Percentiles rank a stretch among this genome's conserved stretches.
These are phyloP conservation scores for Rhodotorula sp. DNA, from an alignment of 1,284 basidiomycete genomes.

Conservation along the genomic window DNA sequence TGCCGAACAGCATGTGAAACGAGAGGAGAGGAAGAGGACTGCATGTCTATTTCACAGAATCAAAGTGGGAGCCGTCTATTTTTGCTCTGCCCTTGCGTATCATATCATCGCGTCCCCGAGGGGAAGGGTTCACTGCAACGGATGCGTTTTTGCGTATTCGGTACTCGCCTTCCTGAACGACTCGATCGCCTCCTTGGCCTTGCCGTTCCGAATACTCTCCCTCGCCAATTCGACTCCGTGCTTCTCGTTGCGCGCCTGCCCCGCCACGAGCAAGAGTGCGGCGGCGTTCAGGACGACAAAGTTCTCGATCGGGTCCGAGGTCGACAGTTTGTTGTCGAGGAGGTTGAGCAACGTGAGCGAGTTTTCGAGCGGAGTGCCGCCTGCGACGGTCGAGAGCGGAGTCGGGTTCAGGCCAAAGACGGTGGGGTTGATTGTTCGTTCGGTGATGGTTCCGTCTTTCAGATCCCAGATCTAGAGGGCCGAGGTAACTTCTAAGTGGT, in stretches of 20 bases:
- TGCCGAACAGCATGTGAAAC: neutral
- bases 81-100: neutral
- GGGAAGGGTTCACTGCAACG: neutral
- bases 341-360: slow-evolving; percentile 64
- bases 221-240: slow-evolving; percentile 72
- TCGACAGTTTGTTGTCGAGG: slow-evolving; percentile 54
- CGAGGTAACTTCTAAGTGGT: neutral
- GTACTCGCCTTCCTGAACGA: slow-evolving; percentile 56
- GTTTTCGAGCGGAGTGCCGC: slow-evolving; percentile 72
- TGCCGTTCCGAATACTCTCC: slow-evolving; percentile 69
- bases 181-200: slow-evolving; percentile 70
- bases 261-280: slow-evolving; percentile 76
- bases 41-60: neutral
- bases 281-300: slow-evolving; percentile 85
- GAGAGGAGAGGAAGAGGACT: neutral
- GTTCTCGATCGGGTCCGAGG: slow-evolving; percentile 59
- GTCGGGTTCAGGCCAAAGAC: slow-evolving; percentile 73
- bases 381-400: slow-evolving; percentile 67
- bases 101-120: no score
- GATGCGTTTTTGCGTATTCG: neutral
- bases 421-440: slow-evolving; percentile 52
- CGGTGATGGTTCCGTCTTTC: slow-evolving; percentile 51
- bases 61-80: no score
- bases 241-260: slow-evolving; percentile 65
- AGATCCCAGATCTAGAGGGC: slow-evolving; percentile 54